Evolutionary conservation across 2,329 filamentous ascomycete species (phyloP).

Genomic region (Chrysoporthe cubensis): DNA sequence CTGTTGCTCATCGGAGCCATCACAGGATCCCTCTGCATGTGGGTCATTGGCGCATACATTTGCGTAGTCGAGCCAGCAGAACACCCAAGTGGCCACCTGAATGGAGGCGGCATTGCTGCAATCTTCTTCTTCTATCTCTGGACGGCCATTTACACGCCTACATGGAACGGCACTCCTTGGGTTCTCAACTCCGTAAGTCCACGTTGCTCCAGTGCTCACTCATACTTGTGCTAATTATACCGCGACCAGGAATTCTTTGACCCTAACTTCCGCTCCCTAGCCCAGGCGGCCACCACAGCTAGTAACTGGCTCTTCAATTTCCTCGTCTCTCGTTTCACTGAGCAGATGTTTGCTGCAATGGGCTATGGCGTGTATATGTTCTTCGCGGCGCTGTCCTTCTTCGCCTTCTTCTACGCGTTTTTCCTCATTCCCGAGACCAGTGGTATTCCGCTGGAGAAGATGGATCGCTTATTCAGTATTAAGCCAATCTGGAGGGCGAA

Average conservation of each 20-base stretch:
- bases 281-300: constrained; percentile 71
- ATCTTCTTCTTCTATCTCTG: constrained; percentile 77
- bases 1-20: constrained; percentile 67
- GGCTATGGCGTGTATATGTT: constrained; percentile 70
- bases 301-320: constrained; percentile 79
- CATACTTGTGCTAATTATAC: not conserved
- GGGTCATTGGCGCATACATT: constrained; percentile 66
- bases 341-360: constrained; percentile 63
- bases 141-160: constrained; percentile 72
- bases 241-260: constrained; percentile 69
- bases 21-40: constrained; percentile 65
- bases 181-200: constrained; percentile 62
- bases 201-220: not conserved
- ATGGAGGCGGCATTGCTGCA: constrained; percentile 56
- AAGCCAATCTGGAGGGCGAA: constrained; percentile 52
- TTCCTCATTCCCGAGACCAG: constrained; percentile 71
- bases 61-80: constrained; percentile 48
- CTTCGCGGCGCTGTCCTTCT: constrained; percentile 66
- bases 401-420: constrained; percentile 62
- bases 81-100: constrained; percentile 36
- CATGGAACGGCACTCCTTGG: constrained; percentile 77
- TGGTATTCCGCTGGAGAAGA: constrained; percentile 64
- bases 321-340: constrained; percentile 69
- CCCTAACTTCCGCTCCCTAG: constrained; percentile 69
- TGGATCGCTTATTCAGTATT: constrained; percentile 64